phyloP scores from a whole-genome alignment of 148 eudicot genomes.

The Polygonum aviculare region DNA sequence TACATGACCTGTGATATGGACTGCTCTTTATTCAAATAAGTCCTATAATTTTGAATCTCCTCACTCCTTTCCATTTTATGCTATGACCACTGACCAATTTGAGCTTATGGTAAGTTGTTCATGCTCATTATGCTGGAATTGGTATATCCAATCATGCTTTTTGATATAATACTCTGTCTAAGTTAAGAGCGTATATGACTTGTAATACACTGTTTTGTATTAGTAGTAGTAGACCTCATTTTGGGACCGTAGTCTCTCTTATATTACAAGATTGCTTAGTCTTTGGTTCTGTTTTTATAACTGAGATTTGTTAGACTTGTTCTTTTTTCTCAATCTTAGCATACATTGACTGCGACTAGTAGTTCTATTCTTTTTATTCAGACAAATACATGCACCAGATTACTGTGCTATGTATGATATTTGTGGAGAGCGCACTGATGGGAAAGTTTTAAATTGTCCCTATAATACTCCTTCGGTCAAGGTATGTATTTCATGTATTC shows the following conservation, averaged over 20 bases:
- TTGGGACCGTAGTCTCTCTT: background rate
- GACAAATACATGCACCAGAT: slow-evolving; percentile 43
- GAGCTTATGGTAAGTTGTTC: background rate
- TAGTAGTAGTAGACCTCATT: background rate
- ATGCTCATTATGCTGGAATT: background rate
- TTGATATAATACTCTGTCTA: background rate
- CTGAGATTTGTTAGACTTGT: background rate
- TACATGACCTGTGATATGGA: background rate
- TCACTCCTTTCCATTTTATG: background rate
- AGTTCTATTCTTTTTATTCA: slow-evolving; percentile 17
- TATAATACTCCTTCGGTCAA: slow-evolving; percentile 42
- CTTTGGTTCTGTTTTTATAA: background rate
- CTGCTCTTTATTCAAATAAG: background rate
- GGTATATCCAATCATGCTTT: background rate
- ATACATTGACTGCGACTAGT: background rate
- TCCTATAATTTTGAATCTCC: background rate
- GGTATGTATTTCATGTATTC: slow-evolving; percentile 23
- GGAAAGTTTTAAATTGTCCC: slow-evolving; percentile 62
- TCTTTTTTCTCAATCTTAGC: background rate
- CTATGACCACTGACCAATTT: background rate
- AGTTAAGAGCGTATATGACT: background rate
- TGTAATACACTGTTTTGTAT: background rate
- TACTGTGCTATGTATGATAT: slow-evolving; percentile 73
- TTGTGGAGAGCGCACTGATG: slow-evolving; percentile 53
- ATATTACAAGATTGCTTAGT: background rate